Percentiles rank a stretch among this genome's conserved stretches.
Evolutionary conservation across 1,284 basidiomycete species (phyloP).

Genomic region (Butyriboletus pseudospeciosus): DNA sequence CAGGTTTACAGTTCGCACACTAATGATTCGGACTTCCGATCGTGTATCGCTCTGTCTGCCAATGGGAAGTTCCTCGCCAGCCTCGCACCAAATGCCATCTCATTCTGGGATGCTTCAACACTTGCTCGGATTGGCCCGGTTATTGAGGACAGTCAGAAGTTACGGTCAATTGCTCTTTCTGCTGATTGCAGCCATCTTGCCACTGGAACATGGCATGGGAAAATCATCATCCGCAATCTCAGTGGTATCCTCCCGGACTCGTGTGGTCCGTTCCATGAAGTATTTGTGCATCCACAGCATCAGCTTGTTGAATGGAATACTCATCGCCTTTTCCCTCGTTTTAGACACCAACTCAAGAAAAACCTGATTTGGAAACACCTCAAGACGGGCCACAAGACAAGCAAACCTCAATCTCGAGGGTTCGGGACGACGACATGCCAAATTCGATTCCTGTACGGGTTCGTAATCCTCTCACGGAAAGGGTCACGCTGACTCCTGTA

Average conservation of each 20-base stretch:
- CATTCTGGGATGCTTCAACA: not conserved
- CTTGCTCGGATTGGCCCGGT: not conserved
- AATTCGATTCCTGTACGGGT: not conserved
- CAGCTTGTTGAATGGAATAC: not conserved
- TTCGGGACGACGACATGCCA: not conserved
- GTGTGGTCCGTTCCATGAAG: not conserved
- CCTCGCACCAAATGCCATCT: accelerated
- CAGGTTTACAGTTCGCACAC: too few relatives aligned
- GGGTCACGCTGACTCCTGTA: not conserved
- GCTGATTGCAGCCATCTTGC: not conserved
- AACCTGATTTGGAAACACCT: not conserved
- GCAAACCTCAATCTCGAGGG: too few relatives aligned
- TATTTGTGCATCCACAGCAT: not conserved
- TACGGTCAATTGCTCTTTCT: not conserved
- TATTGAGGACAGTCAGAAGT: not conserved
- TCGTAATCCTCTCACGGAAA: not conserved
- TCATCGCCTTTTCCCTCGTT: not conserved
- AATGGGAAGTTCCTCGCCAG: not conserved
- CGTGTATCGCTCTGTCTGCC: not conserved
- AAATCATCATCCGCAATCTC: not conserved
- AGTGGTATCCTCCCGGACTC: not conserved
- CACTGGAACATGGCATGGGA: not conserved
- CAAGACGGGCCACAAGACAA: not conserved
- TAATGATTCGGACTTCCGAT: too few relatives aligned
- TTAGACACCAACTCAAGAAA: not conserved